Conservation (phyloP, 768 basidiomycete species). For the Megacollybia marginata region DNA sequence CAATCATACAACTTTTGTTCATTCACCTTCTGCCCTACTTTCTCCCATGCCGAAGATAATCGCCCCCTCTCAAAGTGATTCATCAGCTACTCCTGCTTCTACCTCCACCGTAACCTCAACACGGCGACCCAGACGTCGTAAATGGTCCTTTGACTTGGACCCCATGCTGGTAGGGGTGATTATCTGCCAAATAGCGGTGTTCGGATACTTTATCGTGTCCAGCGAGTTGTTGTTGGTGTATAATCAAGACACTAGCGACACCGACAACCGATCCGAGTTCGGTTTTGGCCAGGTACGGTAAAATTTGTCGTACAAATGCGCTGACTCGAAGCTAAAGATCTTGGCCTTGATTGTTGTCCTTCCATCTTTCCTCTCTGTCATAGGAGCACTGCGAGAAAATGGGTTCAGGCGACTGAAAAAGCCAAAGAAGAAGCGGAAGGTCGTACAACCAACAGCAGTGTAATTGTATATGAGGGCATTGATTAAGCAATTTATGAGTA, state of each 20-base stretch:
- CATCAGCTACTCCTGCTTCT: neutral
- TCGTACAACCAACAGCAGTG: no score
- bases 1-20: no score
- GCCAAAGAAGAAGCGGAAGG: constrained; percentile 2
- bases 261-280: constrained; percentile 12
- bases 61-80: neutral
- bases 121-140: constrained; percentile 21
- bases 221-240: constrained; percentile 27
- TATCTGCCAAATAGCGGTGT: constrained; percentile 27
- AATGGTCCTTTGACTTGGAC: constrained; percentile 27
- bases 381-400: constrained; percentile 22
- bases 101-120: neutral
- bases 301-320: neutral
- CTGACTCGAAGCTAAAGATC: constrained; percentile 15
- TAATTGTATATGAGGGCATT: no score
- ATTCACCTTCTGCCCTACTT: neutral
- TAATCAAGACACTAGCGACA: constrained; percentile 10
- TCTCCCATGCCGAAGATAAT: neutral
- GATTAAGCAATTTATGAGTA: no score
- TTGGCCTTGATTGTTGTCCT: constrained; percentile 32
- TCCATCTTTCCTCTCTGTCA: constrained; percentile 28
- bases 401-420: constrained; percentile 23
- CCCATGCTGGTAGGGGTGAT: constrained; percentile 34
- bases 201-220: constrained; percentile 32
- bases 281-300: constrained; percentile 29